Conservation (phyloP, 139 green algal species). For the Volvox reticuliferus region DNA sequence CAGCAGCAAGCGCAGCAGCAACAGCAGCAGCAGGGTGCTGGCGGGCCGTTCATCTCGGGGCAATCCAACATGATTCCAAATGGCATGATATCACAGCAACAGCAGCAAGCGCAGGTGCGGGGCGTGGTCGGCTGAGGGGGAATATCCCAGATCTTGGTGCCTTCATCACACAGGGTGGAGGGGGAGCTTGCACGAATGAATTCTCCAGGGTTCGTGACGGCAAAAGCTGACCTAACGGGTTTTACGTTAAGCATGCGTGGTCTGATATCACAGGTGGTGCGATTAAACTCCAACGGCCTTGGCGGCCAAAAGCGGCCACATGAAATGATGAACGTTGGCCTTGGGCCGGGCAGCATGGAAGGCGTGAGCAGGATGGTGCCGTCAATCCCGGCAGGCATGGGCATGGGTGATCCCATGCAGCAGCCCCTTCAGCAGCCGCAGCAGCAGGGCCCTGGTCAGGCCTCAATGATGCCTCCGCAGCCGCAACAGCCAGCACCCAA, state of each 20-base stretch:
- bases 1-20: slow-evolving; percentile 39
- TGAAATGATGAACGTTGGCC: slow-evolving; percentile 17
- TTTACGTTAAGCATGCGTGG: too few species aligned
- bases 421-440: slow-evolving; percentile 53
- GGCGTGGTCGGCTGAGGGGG: background rate
- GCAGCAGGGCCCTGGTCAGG: slow-evolving; percentile 17
- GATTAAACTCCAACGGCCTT: slow-evolving; percentile 24
- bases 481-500: slow-evolving; percentile 30
- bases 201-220: too few species aligned
- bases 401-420: slow-evolving; percentile 50
- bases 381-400: slow-evolving; percentile 12
- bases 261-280: slow-evolving; percentile 16
- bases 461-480: background rate
- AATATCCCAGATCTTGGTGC: too few species aligned
- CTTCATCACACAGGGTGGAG: too few species aligned
- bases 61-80: slow-evolving; percentile 19
- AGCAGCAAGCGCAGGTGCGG: slow-evolving; percentile 9
- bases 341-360: slow-evolving; percentile 9
- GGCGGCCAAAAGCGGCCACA: slow-evolving; percentile 40
- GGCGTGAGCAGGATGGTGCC: slow-evolving; percentile 27
- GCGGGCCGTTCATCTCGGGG: background rate
- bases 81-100: slow-evolving; percentile 17
- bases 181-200: too few species aligned
- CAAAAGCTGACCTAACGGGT: too few species aligned
- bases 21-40: slow-evolving; percentile 6